Conservation (phyloP, 2,329 filamentous ascomycete species). For the Aspergillus terreus region DNA sequence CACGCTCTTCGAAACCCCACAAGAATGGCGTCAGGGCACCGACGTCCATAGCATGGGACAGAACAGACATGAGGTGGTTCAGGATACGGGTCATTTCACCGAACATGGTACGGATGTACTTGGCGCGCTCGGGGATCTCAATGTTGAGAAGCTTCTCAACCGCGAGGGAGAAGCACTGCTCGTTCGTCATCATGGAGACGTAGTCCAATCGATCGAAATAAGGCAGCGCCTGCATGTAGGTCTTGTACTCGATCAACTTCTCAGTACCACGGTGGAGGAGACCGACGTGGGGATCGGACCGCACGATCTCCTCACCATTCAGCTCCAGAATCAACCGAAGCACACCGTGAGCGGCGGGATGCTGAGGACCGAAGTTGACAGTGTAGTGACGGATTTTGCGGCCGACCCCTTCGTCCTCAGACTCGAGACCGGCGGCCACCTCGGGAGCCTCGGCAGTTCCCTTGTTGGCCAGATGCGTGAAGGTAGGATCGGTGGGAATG, state of each 20-base stretch:
- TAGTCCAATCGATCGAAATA: slow-evolving; percentile 99
- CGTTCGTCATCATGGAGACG: slow-evolving; percentile 99
- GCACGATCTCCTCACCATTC: slow-evolving; percentile 95
- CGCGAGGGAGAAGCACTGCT: slow-evolving; percentile 92
- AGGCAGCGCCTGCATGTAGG: slow-evolving; percentile 93
- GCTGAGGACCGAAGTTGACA: slow-evolving; percentile 98
- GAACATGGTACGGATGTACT: slow-evolving; percentile 95
- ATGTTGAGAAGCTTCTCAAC: slow-evolving; percentile 98
- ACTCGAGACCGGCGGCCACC: slow-evolving; percentile 46
- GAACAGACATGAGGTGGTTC: slow-evolving; percentile 96
- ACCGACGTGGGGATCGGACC: slow-evolving; percentile 94
- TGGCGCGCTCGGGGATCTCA: slow-evolving; percentile 90
- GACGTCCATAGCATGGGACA: slow-evolving; percentile 98
- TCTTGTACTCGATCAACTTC: slow-evolving; percentile 99
- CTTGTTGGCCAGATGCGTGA: slow-evolving; percentile 44
- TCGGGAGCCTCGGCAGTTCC: slow-evolving; percentile 39
- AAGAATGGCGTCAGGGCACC: slow-evolving; percentile 96
- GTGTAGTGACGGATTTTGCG: slow-evolving; percentile 98
- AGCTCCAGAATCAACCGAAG: slow-evolving; percentile 95
- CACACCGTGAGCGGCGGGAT: slow-evolving; percentile 97
- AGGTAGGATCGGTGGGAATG: slow-evolving; percentile 56
- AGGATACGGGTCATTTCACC: slow-evolving; percentile 89
- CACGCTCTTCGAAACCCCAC: slow-evolving; percentile 99
- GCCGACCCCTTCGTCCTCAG: slow-evolving; percentile 39
- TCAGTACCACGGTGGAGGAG: slow-evolving; percentile 95